A percentile compares a stretch with the other conserved stretches of the same genome.
Evolutionary conservation across 768 basidiomycete species (phyloP).

Genomic region (Hirschioporus abietinus): DNA sequence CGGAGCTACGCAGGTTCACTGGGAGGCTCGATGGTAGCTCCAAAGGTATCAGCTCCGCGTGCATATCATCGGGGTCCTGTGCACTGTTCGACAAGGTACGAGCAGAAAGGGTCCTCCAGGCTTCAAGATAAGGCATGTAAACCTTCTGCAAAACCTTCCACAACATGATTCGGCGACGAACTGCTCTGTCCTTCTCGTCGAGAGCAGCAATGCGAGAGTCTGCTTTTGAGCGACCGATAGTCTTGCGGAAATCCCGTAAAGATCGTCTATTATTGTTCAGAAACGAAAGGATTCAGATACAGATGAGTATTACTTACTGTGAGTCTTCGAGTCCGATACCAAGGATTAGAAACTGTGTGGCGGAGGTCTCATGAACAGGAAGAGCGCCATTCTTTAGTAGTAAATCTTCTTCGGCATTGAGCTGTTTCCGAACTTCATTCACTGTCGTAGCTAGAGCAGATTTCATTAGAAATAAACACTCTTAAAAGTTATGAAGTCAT

Average conservation of each 20-base stretch:
- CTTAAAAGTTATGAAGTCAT: too few species aligned
- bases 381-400: background rate
- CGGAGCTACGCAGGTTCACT: conserved; percentile 7
- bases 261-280: background rate
- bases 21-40: conserved; percentile 20
- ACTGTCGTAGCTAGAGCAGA: background rate
- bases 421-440: background rate
- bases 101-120: background rate
- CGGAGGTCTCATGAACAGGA: background rate
- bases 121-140: conserved; percentile 13
- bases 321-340: background rate
- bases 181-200: conserved; percentile 10
- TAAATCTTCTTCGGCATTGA: background rate
- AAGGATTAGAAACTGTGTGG: background rate
- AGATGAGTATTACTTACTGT: conserved; percentile 4
- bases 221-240: background rate
- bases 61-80: background rate
- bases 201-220: background rate
- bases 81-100: background rate
- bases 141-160: conserved; percentile 13
- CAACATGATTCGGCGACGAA: conserved; percentile 6
- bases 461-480: too few species aligned
- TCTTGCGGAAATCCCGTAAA: background rate
- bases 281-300: too few species aligned
- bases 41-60: conserved; percentile 5